Percentiles rank a stretch among this genome's conserved stretches.
phyloP scores from a whole-genome alignment of 2,329 filamentous ascomycete genomes.

The Trichoderma sp. region DNA sequence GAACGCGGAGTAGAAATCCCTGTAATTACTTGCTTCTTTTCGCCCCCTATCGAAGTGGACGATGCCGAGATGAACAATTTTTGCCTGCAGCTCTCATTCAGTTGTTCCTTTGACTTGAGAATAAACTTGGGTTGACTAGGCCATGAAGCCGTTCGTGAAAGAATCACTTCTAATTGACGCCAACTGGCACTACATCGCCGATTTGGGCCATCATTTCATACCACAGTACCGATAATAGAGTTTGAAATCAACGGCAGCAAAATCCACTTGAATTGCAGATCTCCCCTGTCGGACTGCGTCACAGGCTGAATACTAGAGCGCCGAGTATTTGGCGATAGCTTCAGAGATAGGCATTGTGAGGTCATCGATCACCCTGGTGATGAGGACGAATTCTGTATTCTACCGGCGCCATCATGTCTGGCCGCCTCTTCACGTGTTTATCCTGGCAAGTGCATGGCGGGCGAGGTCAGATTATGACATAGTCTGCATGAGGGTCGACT shows the following conservation, averaged over 20 bases:
- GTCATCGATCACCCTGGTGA: conserved; percentile 3
- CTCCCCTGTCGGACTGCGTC: neutral
- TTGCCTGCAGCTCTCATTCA: neutral
- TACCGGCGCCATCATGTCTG: neutral
- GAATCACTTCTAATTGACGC: neutral
- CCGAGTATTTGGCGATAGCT: neutral
- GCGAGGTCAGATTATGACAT: neutral
- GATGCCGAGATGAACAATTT: neutral
- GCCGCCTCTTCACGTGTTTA: neutral
- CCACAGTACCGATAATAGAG: neutral
- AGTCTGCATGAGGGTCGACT: neutral
- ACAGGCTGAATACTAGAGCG: neutral
- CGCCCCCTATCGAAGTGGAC: neutral
- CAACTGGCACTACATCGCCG: neutral
- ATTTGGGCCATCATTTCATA: neutral
- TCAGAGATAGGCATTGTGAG: neutral
- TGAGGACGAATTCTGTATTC: neutral
- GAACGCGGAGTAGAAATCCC: neutral
- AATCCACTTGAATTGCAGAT: conserved; percentile 1
- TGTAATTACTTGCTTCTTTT: neutral
- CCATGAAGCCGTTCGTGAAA: neutral
- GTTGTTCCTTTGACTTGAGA: neutral
- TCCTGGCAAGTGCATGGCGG: neutral
- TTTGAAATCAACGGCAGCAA: neutral
- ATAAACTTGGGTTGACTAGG: neutral